Conservation (phyloP, 495 filamentous ascomycete genomes). For the Penicillium malachiteum region DNA sequence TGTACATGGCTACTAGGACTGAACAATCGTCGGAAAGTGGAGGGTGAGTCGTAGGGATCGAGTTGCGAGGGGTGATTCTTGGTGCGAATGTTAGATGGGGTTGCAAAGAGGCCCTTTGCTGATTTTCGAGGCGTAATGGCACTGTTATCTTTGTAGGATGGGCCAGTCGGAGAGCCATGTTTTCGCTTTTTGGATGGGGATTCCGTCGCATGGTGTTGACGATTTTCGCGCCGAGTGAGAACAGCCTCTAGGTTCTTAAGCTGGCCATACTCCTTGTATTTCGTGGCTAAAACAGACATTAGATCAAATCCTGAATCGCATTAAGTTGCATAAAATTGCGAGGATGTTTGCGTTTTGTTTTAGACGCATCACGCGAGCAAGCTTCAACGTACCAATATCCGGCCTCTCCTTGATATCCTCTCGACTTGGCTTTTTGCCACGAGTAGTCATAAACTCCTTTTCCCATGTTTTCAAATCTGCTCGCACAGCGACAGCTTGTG, state of each 20-base stretch:
- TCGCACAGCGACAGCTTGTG: conserved; percentile 49
- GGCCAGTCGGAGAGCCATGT: conserved; percentile 32
- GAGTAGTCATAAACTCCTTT: conserved; percentile 63
- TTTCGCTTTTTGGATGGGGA: conserved; percentile 42
- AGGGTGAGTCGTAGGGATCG: conserved; percentile 59
- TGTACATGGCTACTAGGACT: conserved; percentile 54
- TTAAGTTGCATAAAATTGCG: neutral
- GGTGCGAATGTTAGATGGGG: conserved; percentile 47
- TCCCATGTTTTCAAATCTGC: conserved; percentile 87
- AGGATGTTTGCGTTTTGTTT: neutral
- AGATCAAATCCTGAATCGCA: neutral
- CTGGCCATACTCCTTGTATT: conserved; percentile 89
- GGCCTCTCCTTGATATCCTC: conserved; percentile 85
- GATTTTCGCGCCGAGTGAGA: conserved; percentile 27
- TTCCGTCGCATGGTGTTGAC: conserved; percentile 20
- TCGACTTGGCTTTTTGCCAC: conserved; percentile 75
- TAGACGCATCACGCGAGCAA: neutral
- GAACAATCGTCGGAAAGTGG: conserved; percentile 56
- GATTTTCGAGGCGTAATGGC: conserved; percentile 34
- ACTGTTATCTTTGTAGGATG: conserved; percentile 10
- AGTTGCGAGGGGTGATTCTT: conserved; percentile 45
- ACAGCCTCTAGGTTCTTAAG: conserved; percentile 57
- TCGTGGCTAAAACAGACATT: conserved; percentile 56
- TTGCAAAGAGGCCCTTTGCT: conserved; percentile 35
- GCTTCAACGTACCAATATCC: conserved; percentile 75